Percentiles rank a stretch among this genome's conserved stretches.
Evolutionary conservation across 495 filamentous ascomycete species (phyloP).

Genomic region (Aspergillus kassunensis): DNA sequence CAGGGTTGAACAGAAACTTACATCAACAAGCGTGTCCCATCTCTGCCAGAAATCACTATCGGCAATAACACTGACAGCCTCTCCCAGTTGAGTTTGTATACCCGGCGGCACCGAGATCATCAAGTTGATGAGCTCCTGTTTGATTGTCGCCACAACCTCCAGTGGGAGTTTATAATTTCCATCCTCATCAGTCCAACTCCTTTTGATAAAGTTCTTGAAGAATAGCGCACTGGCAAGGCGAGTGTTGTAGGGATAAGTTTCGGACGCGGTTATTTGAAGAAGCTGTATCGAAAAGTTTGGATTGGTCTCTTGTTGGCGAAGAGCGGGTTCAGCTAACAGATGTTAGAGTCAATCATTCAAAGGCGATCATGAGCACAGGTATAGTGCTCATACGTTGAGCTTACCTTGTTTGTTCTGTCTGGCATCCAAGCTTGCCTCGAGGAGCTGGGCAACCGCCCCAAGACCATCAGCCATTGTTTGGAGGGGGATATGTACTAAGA

Average conservation of each 20-base stretch:
- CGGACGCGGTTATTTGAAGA: conserved; percentile 79
- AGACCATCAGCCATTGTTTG: conserved; percentile 71
- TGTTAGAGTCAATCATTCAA: conserved; percentile 12
- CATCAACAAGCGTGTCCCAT: conserved; percentile 89
- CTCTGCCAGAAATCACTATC: conserved; percentile 95
- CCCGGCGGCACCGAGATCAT: conserved; percentile 88
- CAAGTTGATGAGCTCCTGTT: conserved; percentile 86
- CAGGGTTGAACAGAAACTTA: conserved; percentile 27
- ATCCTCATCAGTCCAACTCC: conserved; percentile 91
- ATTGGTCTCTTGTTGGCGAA: conserved; percentile 71
- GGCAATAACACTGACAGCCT: conserved; percentile 93
- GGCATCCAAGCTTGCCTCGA: conserved; percentile 84
- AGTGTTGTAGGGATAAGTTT: conserved; percentile 62
- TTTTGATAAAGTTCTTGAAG: conserved; percentile 97
- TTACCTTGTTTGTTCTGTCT: conserved; percentile 82
- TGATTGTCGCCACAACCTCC: conserved; percentile 82
- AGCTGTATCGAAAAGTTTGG: conserved; percentile 83
- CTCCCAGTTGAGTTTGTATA: conserved; percentile 90
- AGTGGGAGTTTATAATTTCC: conserved; percentile 80
- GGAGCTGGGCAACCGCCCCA: conserved; percentile 67
- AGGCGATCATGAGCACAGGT: not conserved
- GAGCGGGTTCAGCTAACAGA: conserved; percentile 67
- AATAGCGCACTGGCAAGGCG: conserved; percentile 87
- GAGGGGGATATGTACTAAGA: conserved; percentile 19
- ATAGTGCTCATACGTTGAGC: conserved; percentile 20